phyloP scores from a whole-genome alignment of 1,139 yeast species.

The Yarrowia galli region DNA sequence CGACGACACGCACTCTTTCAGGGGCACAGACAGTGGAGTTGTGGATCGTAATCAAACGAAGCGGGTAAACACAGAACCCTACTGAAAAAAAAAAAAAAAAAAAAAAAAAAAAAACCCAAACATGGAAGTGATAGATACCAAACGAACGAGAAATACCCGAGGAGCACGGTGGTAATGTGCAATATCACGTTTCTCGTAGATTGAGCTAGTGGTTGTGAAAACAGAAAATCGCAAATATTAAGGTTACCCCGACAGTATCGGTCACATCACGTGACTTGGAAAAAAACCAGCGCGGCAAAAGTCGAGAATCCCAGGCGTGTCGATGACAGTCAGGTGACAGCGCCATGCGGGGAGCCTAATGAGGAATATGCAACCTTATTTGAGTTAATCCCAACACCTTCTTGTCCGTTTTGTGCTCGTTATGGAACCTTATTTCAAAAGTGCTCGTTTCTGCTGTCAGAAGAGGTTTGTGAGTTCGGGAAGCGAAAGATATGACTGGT shows the following conservation, averaged over 20 bases:
- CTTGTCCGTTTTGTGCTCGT: too few relatives aligned
- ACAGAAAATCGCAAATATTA: background rate
- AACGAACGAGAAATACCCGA: background rate
- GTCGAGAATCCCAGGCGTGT: too few relatives aligned
- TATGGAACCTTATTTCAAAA: background rate
- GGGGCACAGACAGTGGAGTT: background rate
- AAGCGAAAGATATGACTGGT: too few relatives aligned
- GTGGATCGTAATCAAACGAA: too few relatives aligned
- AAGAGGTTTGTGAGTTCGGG: too few relatives aligned
- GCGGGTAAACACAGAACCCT: too few relatives aligned
- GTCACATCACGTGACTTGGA: background rate
- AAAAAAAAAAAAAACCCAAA: too few relatives aligned
- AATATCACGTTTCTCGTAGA: background rate
- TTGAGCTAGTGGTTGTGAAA: background rate
- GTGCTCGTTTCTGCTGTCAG: background rate
- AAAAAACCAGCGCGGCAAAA: background rate
- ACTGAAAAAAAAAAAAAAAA: too few relatives aligned
- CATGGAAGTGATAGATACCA: background rate
- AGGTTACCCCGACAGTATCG: background rate
- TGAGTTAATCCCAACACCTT: conserved; percentile 18
- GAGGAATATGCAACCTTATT: conserved; percentile 24
- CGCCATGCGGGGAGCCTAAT: conserved; percentile 4
- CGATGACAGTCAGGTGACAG: conserved; percentile 20
- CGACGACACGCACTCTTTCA: background rate
- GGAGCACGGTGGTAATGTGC: background rate